Base-by-base conservation (phyloP, 805 yeast genomes). In the Deakozyma indianensis region DNA sequence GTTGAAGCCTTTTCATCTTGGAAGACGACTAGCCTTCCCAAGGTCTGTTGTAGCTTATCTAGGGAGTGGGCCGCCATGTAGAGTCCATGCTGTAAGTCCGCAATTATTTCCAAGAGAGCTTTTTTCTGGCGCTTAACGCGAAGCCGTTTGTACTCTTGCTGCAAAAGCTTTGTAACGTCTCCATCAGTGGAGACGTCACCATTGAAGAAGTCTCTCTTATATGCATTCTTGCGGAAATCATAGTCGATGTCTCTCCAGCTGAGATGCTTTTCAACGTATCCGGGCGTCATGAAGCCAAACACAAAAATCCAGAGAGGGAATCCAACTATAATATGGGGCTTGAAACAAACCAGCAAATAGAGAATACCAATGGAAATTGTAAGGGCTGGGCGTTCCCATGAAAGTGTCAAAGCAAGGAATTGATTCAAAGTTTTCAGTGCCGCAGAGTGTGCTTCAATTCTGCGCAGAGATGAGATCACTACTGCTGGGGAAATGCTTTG, bases 241-340 rank as follows among this genome's bases (percentile, higher is more conserved):
- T 32, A 32, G 16, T 32, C 38, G 16, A 32, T 32, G 38, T 32
- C 38, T 32, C 18, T 32, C 38, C 38, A 32, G 4, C 18, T n/a
- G 18, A 32, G 38, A 32, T 32, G 38, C 38, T 32, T 32, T 20
- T 32, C 38, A n/a, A 32, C 11, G 38, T 32, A 32, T 9, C 38
- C 38, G 9, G 38, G 38, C 18, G 38, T 32, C 38, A 32, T 7
- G 18, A 32, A 32, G 38, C 38, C 38, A n/a, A 32, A 32, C 7
- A 32, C 38, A 32, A 32, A 32, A 20, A 32, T n/a, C 38, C 38
- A 32, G 5, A 32, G 11, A 11, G 38, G 38, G 7, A 32, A 32
- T 7, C 38, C 38, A n/a, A 32, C 11, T 4, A 32, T 7, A 11
- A 32, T 5, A 11, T 32, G 38, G 7, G 38, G 38, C 18, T 32